These are phyloP conservation scores for Quercus rubra DNA, from an alignment of 306 rosid genomes.

Conservation along the genomic window DNA sequence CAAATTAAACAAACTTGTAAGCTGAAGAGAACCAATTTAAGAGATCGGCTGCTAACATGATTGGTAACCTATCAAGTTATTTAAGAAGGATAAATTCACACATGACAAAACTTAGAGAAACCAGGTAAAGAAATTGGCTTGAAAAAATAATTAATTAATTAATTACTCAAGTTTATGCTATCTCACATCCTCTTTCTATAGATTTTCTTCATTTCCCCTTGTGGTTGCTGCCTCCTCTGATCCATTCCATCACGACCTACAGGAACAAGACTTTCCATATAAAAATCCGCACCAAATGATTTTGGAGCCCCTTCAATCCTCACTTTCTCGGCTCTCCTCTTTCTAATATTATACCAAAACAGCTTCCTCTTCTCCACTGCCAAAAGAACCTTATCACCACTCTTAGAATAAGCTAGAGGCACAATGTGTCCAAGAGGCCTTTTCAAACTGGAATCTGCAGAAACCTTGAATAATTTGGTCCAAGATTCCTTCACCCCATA, in stretches of 20 bases:
- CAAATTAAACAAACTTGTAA: not conserved
- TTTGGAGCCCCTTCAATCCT: not conserved
- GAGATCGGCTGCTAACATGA: not conserved
- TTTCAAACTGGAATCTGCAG: not conserved
- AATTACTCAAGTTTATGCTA: not conserved
- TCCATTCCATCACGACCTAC: not conserved
- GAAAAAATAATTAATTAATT: not conserved
- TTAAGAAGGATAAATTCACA: not conserved
- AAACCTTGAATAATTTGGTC: not conserved
- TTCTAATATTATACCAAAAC: not conserved
- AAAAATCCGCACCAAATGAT: not conserved
- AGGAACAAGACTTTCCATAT: constrained; percentile 3
- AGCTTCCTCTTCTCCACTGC: not conserved
- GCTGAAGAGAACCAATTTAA: not conserved
- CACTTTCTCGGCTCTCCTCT: not conserved
- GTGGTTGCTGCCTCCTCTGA: not conserved
- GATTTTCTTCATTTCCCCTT: not conserved
- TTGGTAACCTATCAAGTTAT: not conserved
- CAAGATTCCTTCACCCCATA: not conserved
- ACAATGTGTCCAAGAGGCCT: not conserved
- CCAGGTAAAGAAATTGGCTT: not conserved
- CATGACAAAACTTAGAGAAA: not conserved
- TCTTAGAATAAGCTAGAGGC: constrained; percentile 2
- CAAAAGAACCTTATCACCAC: not conserved
- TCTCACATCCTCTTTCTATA: not conserved